These are phyloP conservation scores for Nigrograna mackinnonii DNA, from an alignment of 2,329 filamentous ascomycete genomes.

Conservation along the genomic window DNA sequence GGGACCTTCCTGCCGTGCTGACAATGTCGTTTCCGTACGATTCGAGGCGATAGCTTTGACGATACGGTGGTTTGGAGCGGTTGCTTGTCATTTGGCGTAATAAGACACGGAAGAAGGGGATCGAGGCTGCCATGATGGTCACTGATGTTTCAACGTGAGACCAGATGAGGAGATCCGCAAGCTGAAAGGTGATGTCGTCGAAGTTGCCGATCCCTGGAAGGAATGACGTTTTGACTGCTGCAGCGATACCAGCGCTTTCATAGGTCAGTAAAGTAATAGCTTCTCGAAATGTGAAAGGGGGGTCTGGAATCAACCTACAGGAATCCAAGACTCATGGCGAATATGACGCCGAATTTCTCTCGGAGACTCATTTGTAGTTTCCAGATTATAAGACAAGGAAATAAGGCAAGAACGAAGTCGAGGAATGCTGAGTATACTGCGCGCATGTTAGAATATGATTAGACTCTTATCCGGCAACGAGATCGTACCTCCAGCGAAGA, in stretches of 20 bases:
- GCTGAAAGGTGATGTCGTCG: conserved; percentile 2
- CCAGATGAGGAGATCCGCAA: conserved; percentile 25
- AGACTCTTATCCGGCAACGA: not conserved
- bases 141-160: conserved; percentile 26
- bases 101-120: conserved; percentile 29
- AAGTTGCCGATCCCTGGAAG: conserved; percentile 18
- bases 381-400: conserved; percentile 28
- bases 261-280: conserved; percentile 3
- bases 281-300: not conserved
- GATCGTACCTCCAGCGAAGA: conserved; percentile 13
- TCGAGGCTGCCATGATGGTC: conserved; percentile 30
- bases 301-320: conserved; percentile 15
- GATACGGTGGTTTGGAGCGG: too few relatives aligned
- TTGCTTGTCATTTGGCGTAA: too few relatives aligned
- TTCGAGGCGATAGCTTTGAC: too few relatives aligned
- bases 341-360: conserved; percentile 27
- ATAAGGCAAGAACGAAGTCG: conserved; percentile 29
- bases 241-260: conserved; percentile 19
- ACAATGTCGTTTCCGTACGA: too few relatives aligned
- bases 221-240: conserved; percentile 25
- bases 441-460: not conserved
- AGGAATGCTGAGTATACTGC: conserved; percentile 16
- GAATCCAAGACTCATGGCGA: conserved; percentile 30
- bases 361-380: conserved; percentile 27
- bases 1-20: too few relatives aligned